phyloP scores from a whole-genome alignment of 2,329 filamentous ascomycete genomes.

The Claviceps sorghi region DNA sequence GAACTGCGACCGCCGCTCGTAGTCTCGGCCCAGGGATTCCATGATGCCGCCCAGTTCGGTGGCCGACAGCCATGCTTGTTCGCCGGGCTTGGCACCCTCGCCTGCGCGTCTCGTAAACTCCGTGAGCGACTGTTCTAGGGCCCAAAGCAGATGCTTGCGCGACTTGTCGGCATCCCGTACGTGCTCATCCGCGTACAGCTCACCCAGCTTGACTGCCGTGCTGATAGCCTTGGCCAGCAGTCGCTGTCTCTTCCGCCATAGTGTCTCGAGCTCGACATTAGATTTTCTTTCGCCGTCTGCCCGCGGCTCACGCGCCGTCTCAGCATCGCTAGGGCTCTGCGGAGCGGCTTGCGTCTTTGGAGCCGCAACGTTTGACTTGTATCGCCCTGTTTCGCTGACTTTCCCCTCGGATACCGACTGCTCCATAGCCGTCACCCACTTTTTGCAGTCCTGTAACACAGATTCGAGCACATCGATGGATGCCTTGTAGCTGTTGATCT shows the following conservation, averaged over 20 bases:
- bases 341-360: not conserved
- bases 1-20: conserved; percentile 58
- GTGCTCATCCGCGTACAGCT: conserved; percentile 65
- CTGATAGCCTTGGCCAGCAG: conserved; percentile 61
- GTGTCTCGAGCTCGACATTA: conserved; percentile 24
- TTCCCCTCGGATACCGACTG: conserved; percentile 32
- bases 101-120: conserved; percentile 56
- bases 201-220: conserved; percentile 69
- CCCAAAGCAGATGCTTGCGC: conserved; percentile 60
- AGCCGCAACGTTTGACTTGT: conserved; percentile 10
- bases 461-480: conserved; percentile 66
- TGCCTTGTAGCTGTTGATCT: conserved; percentile 52
- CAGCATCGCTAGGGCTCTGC: not conserved
- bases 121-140: conserved; percentile 62
- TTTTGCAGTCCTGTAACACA: conserved; percentile 53
- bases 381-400: conserved; percentile 25
- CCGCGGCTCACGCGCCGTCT: conserved; percentile 8
- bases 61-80: conserved; percentile 55
- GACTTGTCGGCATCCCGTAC: conserved; percentile 60
- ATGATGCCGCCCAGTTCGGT: conserved; percentile 60
- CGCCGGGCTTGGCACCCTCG: conserved; percentile 54
- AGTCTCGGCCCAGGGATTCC: conserved; percentile 63
- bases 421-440: conserved; percentile 44
- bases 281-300: not conserved
- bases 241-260: conserved; percentile 46